These are phyloP conservation scores for Oehlia diaphana DNA, from an alignment of 192 early-diverging fungal genomes.

Conservation along the genomic window DNA sequence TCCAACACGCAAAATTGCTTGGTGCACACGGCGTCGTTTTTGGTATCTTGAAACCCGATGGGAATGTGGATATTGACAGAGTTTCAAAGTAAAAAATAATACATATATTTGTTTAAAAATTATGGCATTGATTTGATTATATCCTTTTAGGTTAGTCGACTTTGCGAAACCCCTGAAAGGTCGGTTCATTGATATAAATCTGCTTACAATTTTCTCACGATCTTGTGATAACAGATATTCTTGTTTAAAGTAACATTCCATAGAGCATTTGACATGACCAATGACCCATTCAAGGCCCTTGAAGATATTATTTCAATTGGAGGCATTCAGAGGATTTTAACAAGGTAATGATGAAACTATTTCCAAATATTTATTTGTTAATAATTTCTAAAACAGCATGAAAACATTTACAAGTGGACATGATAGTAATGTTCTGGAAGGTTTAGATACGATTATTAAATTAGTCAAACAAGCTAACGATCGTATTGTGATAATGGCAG, in stretches of 20 bases:
- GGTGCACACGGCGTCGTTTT: constrained; percentile 63
- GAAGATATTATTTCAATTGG: constrained; percentile 59
- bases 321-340: constrained; percentile 62
- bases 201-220: neutral
- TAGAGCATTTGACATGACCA: constrained; percentile 66
- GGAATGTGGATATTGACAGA: constrained; percentile 54
- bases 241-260: constrained; percentile 60
- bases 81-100: constrained; percentile 36
- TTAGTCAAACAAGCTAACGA: constrained; percentile 44
- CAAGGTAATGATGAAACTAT: constrained; percentile 35
- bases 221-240: neutral
- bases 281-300: constrained; percentile 56
- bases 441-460: constrained; percentile 46
- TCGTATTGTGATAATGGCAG: constrained; percentile 60
- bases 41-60: constrained; percentile 56
- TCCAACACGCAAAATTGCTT: constrained; percentile 43
- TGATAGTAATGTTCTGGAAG: constrained; percentile 56
- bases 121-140: neutral
- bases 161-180: constrained; percentile 52
- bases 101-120: no score
- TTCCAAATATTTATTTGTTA: neutral
- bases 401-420: constrained; percentile 43
- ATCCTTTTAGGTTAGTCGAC: constrained; percentile 42
- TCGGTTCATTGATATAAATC: neutral
- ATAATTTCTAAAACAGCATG: neutral